Evolutionary conservation across 495 filamentous ascomycete species (phyloP).

Genomic region (Neurospora sp.): DNA sequence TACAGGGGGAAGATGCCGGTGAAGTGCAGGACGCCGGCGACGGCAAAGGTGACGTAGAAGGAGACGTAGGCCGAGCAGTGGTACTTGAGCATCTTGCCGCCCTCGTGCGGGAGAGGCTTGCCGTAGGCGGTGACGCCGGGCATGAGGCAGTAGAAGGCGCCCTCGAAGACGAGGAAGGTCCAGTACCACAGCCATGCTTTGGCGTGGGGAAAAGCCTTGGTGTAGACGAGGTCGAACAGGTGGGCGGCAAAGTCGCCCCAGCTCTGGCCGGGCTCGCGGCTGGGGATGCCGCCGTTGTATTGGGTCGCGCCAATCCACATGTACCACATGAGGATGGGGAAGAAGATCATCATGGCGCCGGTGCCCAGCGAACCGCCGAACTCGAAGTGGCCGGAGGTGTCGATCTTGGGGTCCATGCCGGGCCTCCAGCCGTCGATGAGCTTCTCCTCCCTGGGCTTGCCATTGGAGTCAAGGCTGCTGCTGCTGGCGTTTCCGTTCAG

Average conservation of each 20-base stretch:
- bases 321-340: constrained; percentile 93
- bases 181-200: constrained; percentile 91
- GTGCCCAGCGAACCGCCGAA: constrained; percentile 80
- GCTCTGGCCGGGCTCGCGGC: constrained; percentile 53
- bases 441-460: constrained; percentile 24
- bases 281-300: constrained; percentile 75
- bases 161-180: constrained; percentile 80
- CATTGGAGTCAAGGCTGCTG: constrained; percentile 17
- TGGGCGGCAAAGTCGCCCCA: constrained; percentile 56
- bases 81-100: constrained; percentile 77
- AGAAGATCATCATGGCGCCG: constrained; percentile 77
- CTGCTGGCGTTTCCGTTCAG: constrained; percentile 12
- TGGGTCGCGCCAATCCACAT: constrained; percentile 96
- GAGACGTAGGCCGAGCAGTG: constrained; percentile 85
- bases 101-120: constrained; percentile 73
- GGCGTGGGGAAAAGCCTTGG: constrained; percentile 66
- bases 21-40: constrained; percentile 61
- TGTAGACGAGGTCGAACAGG: constrained; percentile 59
- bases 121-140: constrained; percentile 78
- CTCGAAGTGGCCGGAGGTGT: constrained; percentile 73
- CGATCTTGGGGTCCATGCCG: constrained; percentile 65
- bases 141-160: constrained; percentile 65
- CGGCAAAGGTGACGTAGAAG: constrained; percentile 73
- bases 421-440: constrained; percentile 58
- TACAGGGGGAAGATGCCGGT: constrained; percentile 82